Conservation (phyloP, 208 protist genomes). For the Vickermania ingenoplastis region DNA sequence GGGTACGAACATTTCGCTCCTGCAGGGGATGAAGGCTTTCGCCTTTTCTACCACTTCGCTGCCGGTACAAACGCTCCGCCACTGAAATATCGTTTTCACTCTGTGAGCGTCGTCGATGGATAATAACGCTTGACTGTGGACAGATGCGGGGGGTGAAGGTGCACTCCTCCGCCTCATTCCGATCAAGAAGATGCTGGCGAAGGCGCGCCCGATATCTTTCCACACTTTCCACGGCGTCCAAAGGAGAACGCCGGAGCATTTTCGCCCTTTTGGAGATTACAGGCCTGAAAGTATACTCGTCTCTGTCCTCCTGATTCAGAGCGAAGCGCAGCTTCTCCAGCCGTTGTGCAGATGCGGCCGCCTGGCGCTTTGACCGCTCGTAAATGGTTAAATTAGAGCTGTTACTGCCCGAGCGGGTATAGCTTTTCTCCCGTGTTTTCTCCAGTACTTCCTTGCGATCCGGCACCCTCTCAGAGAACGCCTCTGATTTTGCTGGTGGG, state of each 20-base stretch:
- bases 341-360: too few species aligned
- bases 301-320: constrained; percentile 11
- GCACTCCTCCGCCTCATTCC: constrained; percentile 12
- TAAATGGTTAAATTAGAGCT: too few species aligned
- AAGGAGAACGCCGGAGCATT: constrained; percentile 7
- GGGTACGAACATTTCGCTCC: constrained; percentile 12
- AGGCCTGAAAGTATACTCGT: constrained; percentile 37
- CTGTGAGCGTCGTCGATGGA: constrained; percentile 22
- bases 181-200: constrained; percentile 31
- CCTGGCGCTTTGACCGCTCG: too few species aligned
- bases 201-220: constrained; percentile 9
- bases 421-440: too few species aligned
- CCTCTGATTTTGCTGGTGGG: too few species aligned
- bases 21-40: neutral
- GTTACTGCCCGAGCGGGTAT: too few species aligned
- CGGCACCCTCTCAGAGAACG: too few species aligned
- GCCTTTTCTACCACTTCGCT: constrained; percentile 18
- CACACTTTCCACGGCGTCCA: constrained; percentile 4
- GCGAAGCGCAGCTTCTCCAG: constrained; percentile 19
- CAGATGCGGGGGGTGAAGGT: constrained; percentile 30
- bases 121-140: constrained; percentile 26
- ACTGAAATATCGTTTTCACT: constrained; percentile 16
- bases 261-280: constrained; percentile 24
- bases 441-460: too few species aligned
- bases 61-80: constrained; percentile 36